Base-by-base conservation (phyloP, 805 yeast species). In the Cyberlindnera bimundalis region DNA sequence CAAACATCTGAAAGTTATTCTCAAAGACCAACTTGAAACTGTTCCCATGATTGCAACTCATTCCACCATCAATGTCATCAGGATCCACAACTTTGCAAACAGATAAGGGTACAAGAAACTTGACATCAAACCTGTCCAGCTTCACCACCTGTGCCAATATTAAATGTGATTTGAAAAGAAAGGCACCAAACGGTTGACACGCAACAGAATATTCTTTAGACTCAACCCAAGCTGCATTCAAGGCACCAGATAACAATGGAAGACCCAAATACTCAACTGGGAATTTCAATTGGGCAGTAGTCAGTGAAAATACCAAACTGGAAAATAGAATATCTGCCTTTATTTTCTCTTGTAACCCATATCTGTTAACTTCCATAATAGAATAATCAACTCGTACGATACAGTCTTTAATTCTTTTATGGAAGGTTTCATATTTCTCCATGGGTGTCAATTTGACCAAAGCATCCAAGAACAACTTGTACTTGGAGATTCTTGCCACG, bases 161-260 rank as follows among this genome's bases (percentile, higher is more conserved):
- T 20, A 78, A 51, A 53, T 76, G 79, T 5, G 78, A 66, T 44
- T 78, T 74, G 60, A 74, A 78, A 16, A 76, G 50, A 31, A 76
- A 31, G 55, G 66, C 39, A 62, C 77, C 56, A 59, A 52, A 42
- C 40, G 55, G 16, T 49, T 46, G 46, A 19, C 35, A 34, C 23
- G 37, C 41, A 12, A 44, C 29, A 11, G 40, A 33, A 11, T 36
- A 28, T n/a, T 43, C 48, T 7, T 27, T 35, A 14, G 61, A 62
- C 10, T 33, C 35, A 2, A 65, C 41, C 74, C 78, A 78, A 1
- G 67, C 56, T 2, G 61, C 51, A 13, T 55, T 54, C 18, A 70
- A 56, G 1, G 74, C 62, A 2, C 82, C 81, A 15, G 67, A 54
- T 20, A 76, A 47, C 5, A 66, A 39, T 3, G 71, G 64, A 33